Percentiles rank a stretch among this genome's conserved stretches.
Evolutionary conservation across 768 basidiomycete species (phyloP).

Genomic region (Trichaptum fuscoviolaceum): DNA sequence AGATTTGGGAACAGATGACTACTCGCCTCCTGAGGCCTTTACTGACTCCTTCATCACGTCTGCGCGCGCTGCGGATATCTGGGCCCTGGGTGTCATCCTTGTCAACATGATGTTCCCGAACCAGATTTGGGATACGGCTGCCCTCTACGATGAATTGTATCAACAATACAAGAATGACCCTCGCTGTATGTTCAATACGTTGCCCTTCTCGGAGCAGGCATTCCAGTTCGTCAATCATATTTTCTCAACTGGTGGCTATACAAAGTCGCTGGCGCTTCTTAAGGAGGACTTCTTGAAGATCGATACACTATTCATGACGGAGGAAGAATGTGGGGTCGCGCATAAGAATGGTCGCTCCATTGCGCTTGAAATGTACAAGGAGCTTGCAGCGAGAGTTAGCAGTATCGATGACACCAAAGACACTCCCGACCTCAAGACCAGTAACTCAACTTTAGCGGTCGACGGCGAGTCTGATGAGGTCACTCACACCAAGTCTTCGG

Average conservation of each 20-base stretch:
- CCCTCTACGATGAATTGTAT: slow-evolving; percentile 62
- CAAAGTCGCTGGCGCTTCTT: slow-evolving; percentile 58
- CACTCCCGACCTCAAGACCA: too few relatives aligned
- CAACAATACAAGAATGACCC: slow-evolving; percentile 54
- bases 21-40: slow-evolving; percentile 73
- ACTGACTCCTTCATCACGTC: slow-evolving; percentile 36
- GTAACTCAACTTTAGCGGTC: too few relatives aligned
- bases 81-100: slow-evolving; percentile 76
- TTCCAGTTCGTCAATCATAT: slow-evolving; percentile 66
- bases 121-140: slow-evolving; percentile 74
- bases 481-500: too few relatives aligned
- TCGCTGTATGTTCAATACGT: slow-evolving; percentile 57
- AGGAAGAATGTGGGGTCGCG: slow-evolving; percentile 36
- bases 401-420: neutral
- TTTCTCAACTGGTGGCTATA: slow-evolving; percentile 37
- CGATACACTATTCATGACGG: slow-evolving; percentile 56
- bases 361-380: slow-evolving; percentile 9
- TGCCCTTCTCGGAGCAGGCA: slow-evolving; percentile 67
- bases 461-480: too few relatives aligned
- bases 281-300: slow-evolving; percentile 49
- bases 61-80: slow-evolving; percentile 61
- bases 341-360: slow-evolving; percentile 20
- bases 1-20: slow-evolving; percentile 58
- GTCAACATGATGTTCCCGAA: slow-evolving; percentile 76
- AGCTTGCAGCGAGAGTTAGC: too few relatives aligned